Percentiles rank a stretch among this genome's conserved stretches.
These are phyloP conservation scores for Arachis monticola DNA, from an alignment of 331 rosid genomes.

Conservation along the genomic window DNA sequence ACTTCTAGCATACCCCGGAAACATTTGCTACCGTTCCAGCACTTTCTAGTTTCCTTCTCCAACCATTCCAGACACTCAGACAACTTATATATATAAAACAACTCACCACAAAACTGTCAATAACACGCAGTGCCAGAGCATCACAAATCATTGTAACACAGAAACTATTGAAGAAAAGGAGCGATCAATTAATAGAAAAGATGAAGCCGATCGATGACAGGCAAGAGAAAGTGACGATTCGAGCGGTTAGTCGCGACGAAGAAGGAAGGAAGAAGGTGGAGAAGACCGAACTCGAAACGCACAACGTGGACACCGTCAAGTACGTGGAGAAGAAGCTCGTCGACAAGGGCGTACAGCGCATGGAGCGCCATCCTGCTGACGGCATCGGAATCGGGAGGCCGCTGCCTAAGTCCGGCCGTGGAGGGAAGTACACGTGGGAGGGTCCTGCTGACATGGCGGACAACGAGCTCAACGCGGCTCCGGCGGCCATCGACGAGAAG, in stretches of 20 bases:
- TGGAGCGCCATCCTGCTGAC: conserved; percentile 74
- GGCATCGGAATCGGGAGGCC: conserved; percentile 52
- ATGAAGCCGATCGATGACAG: conserved; percentile 70
- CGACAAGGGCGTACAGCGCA: conserved; percentile 65
- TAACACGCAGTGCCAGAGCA: background rate
- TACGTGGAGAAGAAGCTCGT: conserved; percentile 73
- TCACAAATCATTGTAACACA: background rate
- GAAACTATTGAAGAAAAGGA: too few relatives aligned
- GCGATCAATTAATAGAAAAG: too few relatives aligned
- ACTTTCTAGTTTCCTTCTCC: conserved; percentile 20
- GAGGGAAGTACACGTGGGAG: conserved; percentile 91
- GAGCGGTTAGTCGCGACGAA: conserved; percentile 67
- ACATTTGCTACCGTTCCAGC: conserved; percentile 18
- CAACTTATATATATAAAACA: conserved; percentile 5
- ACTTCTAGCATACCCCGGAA: conserved; percentile 25
- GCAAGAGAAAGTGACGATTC: conserved; percentile 57
- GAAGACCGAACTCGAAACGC: conserved; percentile 55
- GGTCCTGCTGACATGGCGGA: conserved; percentile 64
- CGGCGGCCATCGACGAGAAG: conserved; percentile 71
- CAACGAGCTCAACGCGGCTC: conserved; percentile 51
- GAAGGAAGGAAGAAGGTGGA: conserved; percentile 68
- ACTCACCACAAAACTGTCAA: background rate
- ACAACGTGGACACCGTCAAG: conserved; percentile 64
- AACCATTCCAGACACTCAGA: background rate
- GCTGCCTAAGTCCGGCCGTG: conserved; percentile 76